Percentiles rank a stretch among this genome's conserved stretches.
phyloP scores from a whole-genome alignment of 305 asterid species.

The Coffea humblotiana region DNA sequence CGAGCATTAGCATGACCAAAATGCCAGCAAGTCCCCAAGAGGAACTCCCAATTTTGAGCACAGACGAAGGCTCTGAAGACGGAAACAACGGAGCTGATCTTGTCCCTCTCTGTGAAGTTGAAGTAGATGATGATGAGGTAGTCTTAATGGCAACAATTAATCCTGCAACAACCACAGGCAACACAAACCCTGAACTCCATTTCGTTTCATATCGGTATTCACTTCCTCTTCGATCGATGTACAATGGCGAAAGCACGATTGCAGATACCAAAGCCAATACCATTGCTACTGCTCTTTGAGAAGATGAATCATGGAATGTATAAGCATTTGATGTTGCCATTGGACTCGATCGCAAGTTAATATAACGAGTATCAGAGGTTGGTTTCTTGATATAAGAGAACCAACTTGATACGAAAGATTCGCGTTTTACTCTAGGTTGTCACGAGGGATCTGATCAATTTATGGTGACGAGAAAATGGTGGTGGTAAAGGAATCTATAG shows the following conservation, averaged over 20 bases:
- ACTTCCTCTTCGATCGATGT: constrained; percentile 33
- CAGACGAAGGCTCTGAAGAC: constrained; percentile 30
- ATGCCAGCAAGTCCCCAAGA: constrained; percentile 74
- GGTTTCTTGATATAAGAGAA: constrained; percentile 30
- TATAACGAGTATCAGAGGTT: neutral
- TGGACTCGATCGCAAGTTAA: neutral
- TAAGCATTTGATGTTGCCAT: constrained; percentile 45
- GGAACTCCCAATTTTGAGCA: constrained; percentile 57
- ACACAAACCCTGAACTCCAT: constrained; percentile 67
- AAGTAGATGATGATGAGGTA: constrained; percentile 14
- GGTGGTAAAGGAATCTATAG: constrained; percentile 37
- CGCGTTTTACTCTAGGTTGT: neutral
- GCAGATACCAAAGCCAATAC: constrained; percentile 56
- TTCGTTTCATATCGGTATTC: constrained; percentile 37
- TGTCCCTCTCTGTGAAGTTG: constrained; percentile 20
- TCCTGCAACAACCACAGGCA: constrained; percentile 62
- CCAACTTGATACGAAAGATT: constrained; percentile 16
- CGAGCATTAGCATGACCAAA: constrained; percentile 55
- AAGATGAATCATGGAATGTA: constrained; percentile 45
- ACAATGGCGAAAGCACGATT: constrained; percentile 65
- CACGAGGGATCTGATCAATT: constrained; percentile 9
- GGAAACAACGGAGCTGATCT: constrained; percentile 2
- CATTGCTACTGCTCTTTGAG: constrained; percentile 71
- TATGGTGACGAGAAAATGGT: constrained; percentile 7
- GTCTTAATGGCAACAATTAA: constrained; percentile 70